A percentile compares a stretch with the other conserved stretches of the same genome.
Conservation (phyloP, 208 protist genomes). For the Crithidia mellificae region DNA sequence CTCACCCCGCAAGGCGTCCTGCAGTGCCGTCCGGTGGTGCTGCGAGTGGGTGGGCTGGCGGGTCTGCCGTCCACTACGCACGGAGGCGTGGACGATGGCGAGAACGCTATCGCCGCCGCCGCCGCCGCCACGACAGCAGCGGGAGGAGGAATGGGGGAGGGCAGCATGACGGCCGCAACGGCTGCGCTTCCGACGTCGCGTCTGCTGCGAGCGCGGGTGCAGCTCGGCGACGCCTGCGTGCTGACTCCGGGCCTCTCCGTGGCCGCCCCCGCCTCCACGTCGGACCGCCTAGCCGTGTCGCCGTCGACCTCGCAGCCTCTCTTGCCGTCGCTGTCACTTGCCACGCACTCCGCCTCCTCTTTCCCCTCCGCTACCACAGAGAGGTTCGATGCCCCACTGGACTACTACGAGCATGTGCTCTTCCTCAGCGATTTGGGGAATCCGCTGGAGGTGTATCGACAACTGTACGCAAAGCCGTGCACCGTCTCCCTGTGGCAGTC, state of each 20-base stretch:
- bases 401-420: constrained; percentile 29
- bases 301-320: too few relatives aligned
- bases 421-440: constrained; percentile 29
- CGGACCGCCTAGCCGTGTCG: background rate
- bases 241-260: constrained; percentile 5
- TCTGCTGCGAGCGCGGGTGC: constrained; percentile 24
- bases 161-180: background rate
- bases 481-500: constrained; percentile 38
- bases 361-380: background rate
- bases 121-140: too few relatives aligned
- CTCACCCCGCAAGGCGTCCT: constrained; percentile 20
- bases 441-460: constrained; percentile 38
- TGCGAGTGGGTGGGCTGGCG: constrained; percentile 21
- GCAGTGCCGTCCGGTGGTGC: constrained; percentile 29
- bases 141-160: too few relatives aligned
- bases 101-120: background rate
- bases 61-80: constrained; percentile 14
- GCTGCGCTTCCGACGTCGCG: constrained; percentile 2
- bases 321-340: background rate
- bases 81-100: background rate
- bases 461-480: constrained; percentile 24
- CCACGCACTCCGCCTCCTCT: background rate
- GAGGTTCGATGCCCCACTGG: background rate
- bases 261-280: background rate
- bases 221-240: constrained; percentile 18